phyloP scores from a whole-genome alignment of 805 yeast species.

The Yarrowia sp. region DNA sequence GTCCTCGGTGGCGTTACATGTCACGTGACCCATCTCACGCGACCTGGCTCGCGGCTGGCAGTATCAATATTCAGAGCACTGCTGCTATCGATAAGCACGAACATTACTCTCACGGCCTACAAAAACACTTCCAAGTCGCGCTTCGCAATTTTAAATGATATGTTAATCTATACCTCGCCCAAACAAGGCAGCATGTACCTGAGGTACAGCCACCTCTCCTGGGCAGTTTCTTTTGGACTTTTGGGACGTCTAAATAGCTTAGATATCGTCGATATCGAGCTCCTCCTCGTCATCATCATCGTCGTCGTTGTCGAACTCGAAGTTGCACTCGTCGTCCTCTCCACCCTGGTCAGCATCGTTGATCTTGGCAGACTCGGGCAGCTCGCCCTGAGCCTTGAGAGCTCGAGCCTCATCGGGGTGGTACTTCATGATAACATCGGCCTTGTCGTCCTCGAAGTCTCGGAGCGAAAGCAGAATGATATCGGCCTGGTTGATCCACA shows the following conservation, averaged over 20 bases:
- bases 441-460: conserved; percentile 97
- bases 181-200: not conserved
- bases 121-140: not conserved
- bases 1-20: not conserved
- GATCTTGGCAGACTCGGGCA: conserved; percentile 95
- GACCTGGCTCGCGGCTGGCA: not conserved
- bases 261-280: conserved; percentile 94
- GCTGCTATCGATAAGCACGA: not conserved
- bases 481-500: conserved; percentile 99
- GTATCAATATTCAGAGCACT: too few relatives aligned
- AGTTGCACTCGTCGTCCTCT: conserved; percentile 94
- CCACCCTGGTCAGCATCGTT: conserved; percentile 97
- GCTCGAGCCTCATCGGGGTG: conserved; percentile 98
- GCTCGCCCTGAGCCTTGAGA: conserved; percentile 90
- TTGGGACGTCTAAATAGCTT: conserved; percentile 34
- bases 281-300: conserved; percentile 71
- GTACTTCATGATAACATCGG: conserved; percentile 96
- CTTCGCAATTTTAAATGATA: not conserved
- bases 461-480: conserved; percentile 92
- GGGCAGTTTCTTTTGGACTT: conserved; percentile 1
- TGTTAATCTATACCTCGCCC: conserved; percentile 24
- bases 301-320: conserved; percentile 94
- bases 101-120: too few relatives aligned
- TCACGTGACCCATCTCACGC: not conserved
- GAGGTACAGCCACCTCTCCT: not conserved